These are phyloP conservation scores for Solanum pimpinellifolium DNA, from an alignment of 257 asterid species.

Conservation along the genomic window DNA sequence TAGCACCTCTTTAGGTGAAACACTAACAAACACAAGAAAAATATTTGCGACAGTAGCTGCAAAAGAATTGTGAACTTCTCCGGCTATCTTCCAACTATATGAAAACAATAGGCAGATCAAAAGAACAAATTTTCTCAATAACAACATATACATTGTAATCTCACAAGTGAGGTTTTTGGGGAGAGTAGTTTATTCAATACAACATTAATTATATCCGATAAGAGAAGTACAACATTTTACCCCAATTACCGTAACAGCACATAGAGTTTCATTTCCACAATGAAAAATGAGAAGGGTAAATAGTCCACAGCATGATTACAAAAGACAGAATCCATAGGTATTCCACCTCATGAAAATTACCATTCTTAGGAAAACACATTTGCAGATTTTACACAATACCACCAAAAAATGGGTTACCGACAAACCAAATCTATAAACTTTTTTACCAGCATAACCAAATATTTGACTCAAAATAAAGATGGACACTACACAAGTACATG, in stretches of 20 bases:
- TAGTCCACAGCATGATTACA: neutral
- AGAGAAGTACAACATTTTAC: neutral
- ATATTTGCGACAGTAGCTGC: neutral
- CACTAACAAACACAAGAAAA: neutral
- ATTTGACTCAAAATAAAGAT: neutral
- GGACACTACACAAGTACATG: neutral
- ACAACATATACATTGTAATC: neutral
- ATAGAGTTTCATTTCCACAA: neutral
- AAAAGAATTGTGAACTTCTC: neutral
- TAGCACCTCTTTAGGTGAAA: neutral
- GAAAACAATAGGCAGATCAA: neutral
- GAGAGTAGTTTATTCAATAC: neutral
- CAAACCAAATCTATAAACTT: neutral
- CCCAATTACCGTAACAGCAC: neutral
- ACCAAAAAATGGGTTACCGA: neutral
- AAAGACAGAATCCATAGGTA: neutral
- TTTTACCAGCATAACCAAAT: neutral
- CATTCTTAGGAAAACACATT: neutral
- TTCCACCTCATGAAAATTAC: neutral
- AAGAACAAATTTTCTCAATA: neutral
- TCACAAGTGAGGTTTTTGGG: neutral
- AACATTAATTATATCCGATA: neutral
- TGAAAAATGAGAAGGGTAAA: neutral
- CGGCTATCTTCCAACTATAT: neutral
- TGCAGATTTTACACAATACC: neutral